Conservation (phyloP, 2,329 filamentous ascomycete species). For the Arthrobotrys iridis region DNA sequence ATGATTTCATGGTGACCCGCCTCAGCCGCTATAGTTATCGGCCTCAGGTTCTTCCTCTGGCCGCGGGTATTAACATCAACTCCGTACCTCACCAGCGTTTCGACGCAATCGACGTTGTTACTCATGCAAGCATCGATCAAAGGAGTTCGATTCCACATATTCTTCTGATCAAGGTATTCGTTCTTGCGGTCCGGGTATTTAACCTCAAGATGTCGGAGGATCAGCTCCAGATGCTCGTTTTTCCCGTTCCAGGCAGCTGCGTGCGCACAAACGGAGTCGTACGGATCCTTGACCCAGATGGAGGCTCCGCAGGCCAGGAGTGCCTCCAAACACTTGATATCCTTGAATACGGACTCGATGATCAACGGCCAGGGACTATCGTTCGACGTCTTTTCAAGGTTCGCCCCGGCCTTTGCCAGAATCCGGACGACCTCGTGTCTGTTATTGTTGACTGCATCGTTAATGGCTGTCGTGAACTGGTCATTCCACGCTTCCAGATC, state of each 20-base stretch:
- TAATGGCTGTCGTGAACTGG: constrained; percentile 17
- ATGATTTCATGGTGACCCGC: constrained; percentile 15
- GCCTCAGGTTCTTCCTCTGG: not conserved
- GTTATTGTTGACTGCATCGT: constrained; percentile 38
- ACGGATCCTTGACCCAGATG: constrained; percentile 29
- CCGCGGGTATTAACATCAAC: constrained; percentile 35
- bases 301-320: constrained; percentile 20
- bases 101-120: constrained; percentile 11
- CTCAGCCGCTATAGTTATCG: constrained; percentile 27
- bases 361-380: constrained; percentile 19
- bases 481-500: constrained; percentile 34
- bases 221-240: constrained; percentile 26
- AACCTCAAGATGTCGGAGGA: constrained; percentile 26
- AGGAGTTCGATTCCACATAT: constrained; percentile 13
- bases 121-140: constrained; percentile 13
- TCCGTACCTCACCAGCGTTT: constrained; percentile 26
- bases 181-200: constrained; percentile 38
- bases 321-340: constrained; percentile 27
- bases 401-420: constrained; percentile 23
- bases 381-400: constrained; percentile 21
- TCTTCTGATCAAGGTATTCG: constrained; percentile 23
- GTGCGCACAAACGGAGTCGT: constrained; percentile 6
- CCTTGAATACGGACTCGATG: constrained; percentile 19
- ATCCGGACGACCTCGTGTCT: constrained; percentile 18
- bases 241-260: constrained; percentile 23